Percentiles rank a stretch among this genome's conserved stretches.
phyloP scores from a whole-genome alignment of 208 protist species.

The Phytomonas francai region DNA sequence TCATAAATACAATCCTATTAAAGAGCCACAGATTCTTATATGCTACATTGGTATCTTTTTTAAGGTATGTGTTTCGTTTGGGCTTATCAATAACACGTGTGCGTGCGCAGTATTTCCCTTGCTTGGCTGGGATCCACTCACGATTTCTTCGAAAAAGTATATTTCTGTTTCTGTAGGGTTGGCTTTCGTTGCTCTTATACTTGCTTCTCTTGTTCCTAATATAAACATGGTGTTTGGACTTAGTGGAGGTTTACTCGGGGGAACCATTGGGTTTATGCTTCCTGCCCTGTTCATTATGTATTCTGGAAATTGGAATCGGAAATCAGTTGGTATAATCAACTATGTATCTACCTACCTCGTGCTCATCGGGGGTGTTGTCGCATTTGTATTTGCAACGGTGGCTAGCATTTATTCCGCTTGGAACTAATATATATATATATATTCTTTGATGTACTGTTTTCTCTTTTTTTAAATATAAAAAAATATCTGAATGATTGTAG shows the following conservation, averaged over 20 bases:
- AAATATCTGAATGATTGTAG: too few relatives aligned
- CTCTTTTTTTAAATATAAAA: constrained; percentile 8
- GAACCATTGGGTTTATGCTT: constrained; percentile 58
- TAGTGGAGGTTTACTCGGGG: constrained; percentile 38
- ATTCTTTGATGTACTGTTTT: constrained; percentile 8
- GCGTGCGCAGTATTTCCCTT: constrained; percentile 34
- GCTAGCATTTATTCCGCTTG: constrained; percentile 35
- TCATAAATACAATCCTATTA: constrained; percentile 39
- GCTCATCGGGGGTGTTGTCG: constrained; percentile 42
- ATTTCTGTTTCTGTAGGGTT: constrained; percentile 15
- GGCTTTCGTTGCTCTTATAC: constrained; percentile 25
- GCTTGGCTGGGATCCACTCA: constrained; percentile 19
- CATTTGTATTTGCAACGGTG: constrained; percentile 42
- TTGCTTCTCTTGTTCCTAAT: constrained; percentile 54
- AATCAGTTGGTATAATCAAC: constrained; percentile 27
- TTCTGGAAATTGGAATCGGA: constrained; percentile 27
- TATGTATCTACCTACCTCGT: constrained; percentile 39
- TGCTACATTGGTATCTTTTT: constrained; percentile 51
- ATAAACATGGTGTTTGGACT: constrained; percentile 68
- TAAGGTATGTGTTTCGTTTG: constrained; percentile 56
- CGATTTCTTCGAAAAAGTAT: constrained; percentile 33
- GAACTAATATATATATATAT: constrained; percentile 1
- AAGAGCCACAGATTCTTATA: constrained; percentile 27
- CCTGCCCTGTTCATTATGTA: constrained; percentile 58
- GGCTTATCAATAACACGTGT: constrained; percentile 26